Conservation (phyloP, 1,139 yeast species). For the Zygosaccharomyces sapae region DNA sequence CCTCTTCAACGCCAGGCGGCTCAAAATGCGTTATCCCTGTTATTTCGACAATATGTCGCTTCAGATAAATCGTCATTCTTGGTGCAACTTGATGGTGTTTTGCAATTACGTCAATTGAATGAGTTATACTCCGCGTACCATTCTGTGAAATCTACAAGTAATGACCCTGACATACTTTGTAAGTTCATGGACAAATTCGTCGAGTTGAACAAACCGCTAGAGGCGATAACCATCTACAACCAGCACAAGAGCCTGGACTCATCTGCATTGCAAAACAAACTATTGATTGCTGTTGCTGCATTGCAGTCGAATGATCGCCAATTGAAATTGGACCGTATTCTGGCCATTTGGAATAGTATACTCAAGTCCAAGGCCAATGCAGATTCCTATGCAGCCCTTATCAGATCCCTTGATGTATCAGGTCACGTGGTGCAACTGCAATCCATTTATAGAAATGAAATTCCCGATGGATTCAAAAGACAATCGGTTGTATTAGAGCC, state of each 20-base stretch:
- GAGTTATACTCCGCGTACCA: slow-evolving; percentile 16
- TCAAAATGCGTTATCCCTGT: slow-evolving; percentile 6
- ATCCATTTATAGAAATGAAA: slow-evolving; percentile 27
- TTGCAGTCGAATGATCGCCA: slow-evolving; percentile 16
- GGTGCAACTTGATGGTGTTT: slow-evolving; percentile 12
- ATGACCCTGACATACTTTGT: slow-evolving; percentile 18
- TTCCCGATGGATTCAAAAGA: slow-evolving; percentile 22
- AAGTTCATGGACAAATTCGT: slow-evolving; percentile 27
- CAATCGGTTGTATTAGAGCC: slow-evolving; percentile 22
- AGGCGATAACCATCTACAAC: slow-evolving; percentile 25
- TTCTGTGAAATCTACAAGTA: slow-evolving; percentile 1
- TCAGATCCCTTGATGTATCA: slow-evolving; percentile 24
- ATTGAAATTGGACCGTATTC: slow-evolving; percentile 24
- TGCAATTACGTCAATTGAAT: slow-evolving; percentile 17
- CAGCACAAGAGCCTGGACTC: slow-evolving; percentile 20
- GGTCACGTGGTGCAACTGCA: slow-evolving; percentile 19
- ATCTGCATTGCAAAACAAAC: slow-evolving; percentile 16
- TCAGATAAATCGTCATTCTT: slow-evolving; percentile 17
- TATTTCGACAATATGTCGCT: slow-evolving; percentile 16
- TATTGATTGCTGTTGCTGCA: slow-evolving; percentile 27
- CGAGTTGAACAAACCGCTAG: slow-evolving; percentile 18
- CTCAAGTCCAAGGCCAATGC: slow-evolving; percentile 21
- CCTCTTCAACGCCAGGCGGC: background rate
- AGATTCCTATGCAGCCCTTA: slow-evolving; percentile 24
- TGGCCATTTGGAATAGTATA: slow-evolving; percentile 35